Base-by-base conservation (phyloP, 768 basidiomycete genomes). In the Cyclocybe aegerita region DNA sequence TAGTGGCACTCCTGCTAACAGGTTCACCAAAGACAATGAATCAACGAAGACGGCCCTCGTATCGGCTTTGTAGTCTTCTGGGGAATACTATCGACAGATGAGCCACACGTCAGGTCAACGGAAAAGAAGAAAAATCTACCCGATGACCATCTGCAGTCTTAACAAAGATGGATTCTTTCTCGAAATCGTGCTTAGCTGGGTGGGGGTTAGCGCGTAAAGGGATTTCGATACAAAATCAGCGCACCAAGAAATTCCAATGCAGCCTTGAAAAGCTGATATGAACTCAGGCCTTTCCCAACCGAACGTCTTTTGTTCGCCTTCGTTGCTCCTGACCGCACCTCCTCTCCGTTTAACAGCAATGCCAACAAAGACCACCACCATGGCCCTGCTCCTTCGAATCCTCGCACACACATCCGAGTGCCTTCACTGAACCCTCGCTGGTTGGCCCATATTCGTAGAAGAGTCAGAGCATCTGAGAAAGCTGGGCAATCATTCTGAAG, bases 371-470 rank as follows among this genome's bases (percentile, higher is more conserved):
- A 78, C 39, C 70, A 69, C 91, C 91, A 93, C 79, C 77, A 87
- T 4, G 74, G 62, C 0, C 89, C 89, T 16, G 76, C 72, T 6
- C 77, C 77, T 60, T 83, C 88, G 61, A 86, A 94, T 11, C 90
- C 90, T 11, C 77, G 72, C 3, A 90, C 72, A 58, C 82, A 86
- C 53, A 81, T 61, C 37, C 73, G 68, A 3, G 69, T 65, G 9
- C 86, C 82, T 53, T 78, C 75, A 2, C 82, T 77, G 56, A 86
- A 93, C 0, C 93, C 93, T 37, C 94, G 77, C 58, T 94, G 88
- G 43, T 85, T 83, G 1, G 90, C 91, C 97, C 97, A 99, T 11
- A 95, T 79, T 8, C 92, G 81, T 11, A 98, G 79, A 1, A 98
- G 74, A 0, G 87, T 76, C 7, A 93, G 65, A 0, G 91, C 91